Conservation (phyloP, 306 rosid genomes). For the Gleditsia sinensis region DNA sequence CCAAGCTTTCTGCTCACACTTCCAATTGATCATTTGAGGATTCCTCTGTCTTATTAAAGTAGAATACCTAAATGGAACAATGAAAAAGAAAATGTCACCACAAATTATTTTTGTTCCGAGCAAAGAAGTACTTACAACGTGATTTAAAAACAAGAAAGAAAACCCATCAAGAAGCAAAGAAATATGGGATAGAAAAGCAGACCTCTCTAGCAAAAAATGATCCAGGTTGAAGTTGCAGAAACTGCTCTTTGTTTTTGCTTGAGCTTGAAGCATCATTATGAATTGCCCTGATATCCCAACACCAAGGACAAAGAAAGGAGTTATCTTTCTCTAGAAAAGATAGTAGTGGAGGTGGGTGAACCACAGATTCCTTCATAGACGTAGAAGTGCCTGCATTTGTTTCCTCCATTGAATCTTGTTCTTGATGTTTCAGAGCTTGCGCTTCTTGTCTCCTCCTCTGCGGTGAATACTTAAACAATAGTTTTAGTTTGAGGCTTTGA, state of each 20-base stretch:
- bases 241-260: neutral
- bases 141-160: neutral
- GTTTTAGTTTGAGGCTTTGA: too few species aligned
- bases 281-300: neutral
- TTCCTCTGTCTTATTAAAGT: too few species aligned
- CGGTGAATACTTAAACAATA: too few species aligned
- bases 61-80: neutral
- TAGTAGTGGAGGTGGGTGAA: neutral
- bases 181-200: neutral
- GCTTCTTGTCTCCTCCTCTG: too few species aligned
- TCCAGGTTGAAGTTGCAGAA: constrained; percentile 6
- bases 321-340: constrained; percentile 36
- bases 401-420: neutral
- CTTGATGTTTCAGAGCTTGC: neutral
- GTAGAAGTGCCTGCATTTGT: neutral
- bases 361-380: neutral
- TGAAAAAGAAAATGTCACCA: neutral
- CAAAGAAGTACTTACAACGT: too few species aligned
- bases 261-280: neutral
- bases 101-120: neutral
- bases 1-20: neutral
- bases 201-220: constrained; percentile 20
- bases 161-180: neutral
- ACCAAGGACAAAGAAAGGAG: constrained; percentile 39
- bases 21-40: too few species aligned